Evolutionary conservation across 768 basidiomycete species (phyloP).

Genomic region (Exsudoporus frostii): DNA sequence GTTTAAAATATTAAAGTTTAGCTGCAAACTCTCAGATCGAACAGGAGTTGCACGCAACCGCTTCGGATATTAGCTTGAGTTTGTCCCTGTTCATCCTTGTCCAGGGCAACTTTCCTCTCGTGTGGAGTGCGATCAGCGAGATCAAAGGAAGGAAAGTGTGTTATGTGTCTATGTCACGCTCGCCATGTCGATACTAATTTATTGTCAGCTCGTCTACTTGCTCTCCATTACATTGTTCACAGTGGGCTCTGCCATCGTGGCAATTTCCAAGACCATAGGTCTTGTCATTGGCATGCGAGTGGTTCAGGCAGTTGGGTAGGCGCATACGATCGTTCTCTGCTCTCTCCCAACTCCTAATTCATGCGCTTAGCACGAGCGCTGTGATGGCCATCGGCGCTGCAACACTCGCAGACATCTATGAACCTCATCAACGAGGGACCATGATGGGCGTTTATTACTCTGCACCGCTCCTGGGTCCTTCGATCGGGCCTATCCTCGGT

Average conservation of each 20-base stretch:
- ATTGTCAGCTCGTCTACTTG: constrained; percentile 50
- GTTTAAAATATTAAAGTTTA: constrained; percentile 29
- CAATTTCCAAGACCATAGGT: constrained; percentile 51
- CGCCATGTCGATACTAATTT: background rate
- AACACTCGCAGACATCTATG: constrained; percentile 77
- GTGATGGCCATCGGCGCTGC: constrained; percentile 66
- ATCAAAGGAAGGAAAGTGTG: constrained; percentile 70
- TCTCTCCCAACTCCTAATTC: background rate
- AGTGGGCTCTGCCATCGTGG: constrained; percentile 56
- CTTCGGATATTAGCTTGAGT: constrained; percentile 61
- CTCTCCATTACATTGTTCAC: constrained; percentile 50
- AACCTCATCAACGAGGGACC: constrained; percentile 68
- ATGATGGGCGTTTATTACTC: constrained; percentile 83
- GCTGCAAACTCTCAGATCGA: constrained; percentile 70
- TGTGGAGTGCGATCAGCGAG: constrained; percentile 40
- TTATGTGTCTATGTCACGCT: background rate
- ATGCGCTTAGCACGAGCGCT: constrained; percentile 50
- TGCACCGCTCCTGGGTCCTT: constrained; percentile 73
- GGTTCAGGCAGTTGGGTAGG: constrained; percentile 62
- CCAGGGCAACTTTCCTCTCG: constrained; percentile 51
- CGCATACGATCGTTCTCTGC: background rate
- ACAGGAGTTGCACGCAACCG: constrained; percentile 55
- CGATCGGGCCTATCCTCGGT: constrained; percentile 67
- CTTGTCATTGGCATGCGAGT: constrained; percentile 65
- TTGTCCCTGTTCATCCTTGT: constrained; percentile 69